Percentiles rank a stretch among this genome's conserved stretches.
phyloP scores from a whole-genome alignment of 2,329 filamentous ascomycete genomes.

The Ophiostoma piceae region DNA sequence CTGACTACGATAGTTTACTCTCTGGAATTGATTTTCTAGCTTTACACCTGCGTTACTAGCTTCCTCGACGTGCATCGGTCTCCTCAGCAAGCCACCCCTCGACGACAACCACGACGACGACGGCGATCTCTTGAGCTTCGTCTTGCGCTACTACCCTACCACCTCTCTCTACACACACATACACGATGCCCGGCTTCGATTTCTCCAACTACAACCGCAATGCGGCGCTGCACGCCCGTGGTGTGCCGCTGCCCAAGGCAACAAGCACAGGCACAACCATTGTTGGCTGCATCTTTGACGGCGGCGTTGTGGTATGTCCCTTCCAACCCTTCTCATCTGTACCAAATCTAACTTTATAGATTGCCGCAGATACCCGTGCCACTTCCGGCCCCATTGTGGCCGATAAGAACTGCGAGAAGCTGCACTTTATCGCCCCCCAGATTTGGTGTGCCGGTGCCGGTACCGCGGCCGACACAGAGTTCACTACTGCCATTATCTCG shows the following conservation, averaged over 20 bases:
- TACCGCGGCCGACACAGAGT: slow-evolving; percentile 96
- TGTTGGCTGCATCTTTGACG: slow-evolving; percentile 93
- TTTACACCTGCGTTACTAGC: neutral
- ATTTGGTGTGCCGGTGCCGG: slow-evolving; percentile 99
- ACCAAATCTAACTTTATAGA: slow-evolving; percentile 47
- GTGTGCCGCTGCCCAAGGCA: slow-evolving; percentile 91
- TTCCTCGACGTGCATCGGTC: neutral
- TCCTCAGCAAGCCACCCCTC: neutral
- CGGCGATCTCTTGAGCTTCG: neutral
- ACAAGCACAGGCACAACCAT: slow-evolving; percentile 99
- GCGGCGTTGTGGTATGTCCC: slow-evolving; percentile 78
- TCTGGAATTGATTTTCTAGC: neutral
- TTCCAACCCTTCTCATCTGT: neutral
- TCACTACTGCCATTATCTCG: slow-evolving; percentile 96
- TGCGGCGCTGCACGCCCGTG: slow-evolving; percentile 86
- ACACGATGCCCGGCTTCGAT: slow-evolving; percentile 90
- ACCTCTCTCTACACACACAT: neutral
- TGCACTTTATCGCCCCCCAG: slow-evolving; percentile 96
- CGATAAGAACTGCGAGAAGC: slow-evolving; percentile 99
- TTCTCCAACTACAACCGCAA: slow-evolving; percentile 99
- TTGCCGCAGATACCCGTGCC: slow-evolving; percentile 95
- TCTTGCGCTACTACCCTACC: neutral
- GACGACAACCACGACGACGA: neutral
- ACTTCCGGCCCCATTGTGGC: slow-evolving; percentile 97
- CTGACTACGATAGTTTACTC: neutral